These are phyloP conservation scores for Catharanthus roseus DNA, from an alignment of 257 asterid species.

Conservation along the genomic window DNA sequence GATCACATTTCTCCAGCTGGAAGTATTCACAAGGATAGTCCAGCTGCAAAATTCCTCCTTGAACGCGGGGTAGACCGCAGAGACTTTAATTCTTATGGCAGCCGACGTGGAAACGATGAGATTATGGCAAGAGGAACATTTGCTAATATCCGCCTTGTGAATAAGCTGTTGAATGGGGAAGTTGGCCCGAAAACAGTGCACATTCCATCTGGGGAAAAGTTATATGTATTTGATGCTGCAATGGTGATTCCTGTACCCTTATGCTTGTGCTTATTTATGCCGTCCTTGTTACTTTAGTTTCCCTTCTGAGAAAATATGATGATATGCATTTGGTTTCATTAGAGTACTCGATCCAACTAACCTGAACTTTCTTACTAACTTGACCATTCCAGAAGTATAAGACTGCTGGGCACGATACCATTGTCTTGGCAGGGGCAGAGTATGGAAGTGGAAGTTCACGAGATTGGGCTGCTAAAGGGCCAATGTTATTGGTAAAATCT, in stretches of 20 bases:
- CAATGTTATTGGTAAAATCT: constrained; percentile 73
- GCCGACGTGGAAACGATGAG: constrained; percentile 97
- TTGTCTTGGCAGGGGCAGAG: constrained; percentile 96
- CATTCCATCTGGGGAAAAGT: constrained; percentile 81
- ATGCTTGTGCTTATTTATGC: neutral
- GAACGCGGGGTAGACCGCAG: constrained; percentile 78
- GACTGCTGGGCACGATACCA: constrained; percentile 69
- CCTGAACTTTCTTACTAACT: constrained; percentile 9
- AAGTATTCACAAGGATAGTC: constrained; percentile 88
- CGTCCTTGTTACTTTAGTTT: neutral
- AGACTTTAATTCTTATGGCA: constrained; percentile 91
- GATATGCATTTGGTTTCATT: neutral
- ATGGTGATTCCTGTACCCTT: constrained; percentile 41
- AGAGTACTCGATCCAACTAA: constrained; percentile 2
- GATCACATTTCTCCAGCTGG: constrained; percentile 99
- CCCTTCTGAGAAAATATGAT: neutral
- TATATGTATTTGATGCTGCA: constrained; percentile 79
- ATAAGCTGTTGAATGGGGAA: constrained; percentile 84
- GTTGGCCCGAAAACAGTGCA: constrained; percentile 93
- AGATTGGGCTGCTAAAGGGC: constrained; percentile 99
- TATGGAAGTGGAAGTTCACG: constrained; percentile 99
- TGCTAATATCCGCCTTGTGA: constrained; percentile 86
- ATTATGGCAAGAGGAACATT: constrained; percentile 96
- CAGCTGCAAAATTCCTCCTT: constrained; percentile 76
- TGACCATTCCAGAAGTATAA: constrained; percentile 63